A percentile compares a stretch with the other conserved stretches of the same genome.
Conservation (phyloP, 352 stramenopile species). For the Pythium aristosporum region DNA sequence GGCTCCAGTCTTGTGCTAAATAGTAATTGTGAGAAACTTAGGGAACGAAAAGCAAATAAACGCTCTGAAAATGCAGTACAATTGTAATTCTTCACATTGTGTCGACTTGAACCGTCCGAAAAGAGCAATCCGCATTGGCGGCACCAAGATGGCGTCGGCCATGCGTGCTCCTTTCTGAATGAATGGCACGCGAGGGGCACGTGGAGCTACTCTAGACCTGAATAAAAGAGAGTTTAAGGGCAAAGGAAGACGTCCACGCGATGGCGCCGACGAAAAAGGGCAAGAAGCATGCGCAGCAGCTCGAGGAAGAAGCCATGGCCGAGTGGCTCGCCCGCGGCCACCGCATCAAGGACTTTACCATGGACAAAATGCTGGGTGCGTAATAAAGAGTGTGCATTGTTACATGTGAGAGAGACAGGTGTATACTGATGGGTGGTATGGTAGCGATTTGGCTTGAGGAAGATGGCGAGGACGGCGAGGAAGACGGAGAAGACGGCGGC, state of each 20-base stretch:
- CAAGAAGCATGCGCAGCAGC: constrained; percentile 38
- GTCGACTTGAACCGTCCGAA: constrained; percentile 11
- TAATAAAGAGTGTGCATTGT: background rate
- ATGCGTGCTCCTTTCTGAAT: constrained; percentile 5
- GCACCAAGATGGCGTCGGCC: constrained; percentile 5
- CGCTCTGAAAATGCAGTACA: background rate
- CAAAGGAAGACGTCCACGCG: background rate
- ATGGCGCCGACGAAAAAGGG: constrained; percentile 26
- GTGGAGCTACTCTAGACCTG: no score
- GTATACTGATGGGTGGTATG: background rate
- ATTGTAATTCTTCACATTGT: background rate
- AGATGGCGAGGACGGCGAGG: constrained; percentile 47
- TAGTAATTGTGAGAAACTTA: background rate
- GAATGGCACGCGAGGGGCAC: background rate
- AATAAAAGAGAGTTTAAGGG: no score
- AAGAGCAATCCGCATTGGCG: background rate
- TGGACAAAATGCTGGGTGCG: constrained; percentile 77
- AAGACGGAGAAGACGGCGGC: constrained; percentile 38
- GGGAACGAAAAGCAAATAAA: constrained; percentile 2
- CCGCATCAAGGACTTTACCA: constrained; percentile 61
- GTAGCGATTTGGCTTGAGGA: constrained; percentile 72
- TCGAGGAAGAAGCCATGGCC: constrained; percentile 68
- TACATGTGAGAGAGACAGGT: background rate
- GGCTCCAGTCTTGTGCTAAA: background rate
- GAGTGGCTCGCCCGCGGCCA: constrained; percentile 73